Evolutionary conservation across 768 basidiomycete genomes (phyloP), one percentile per base, ranked within the genome.

Genomic region (Collybia nuda): DNA sequence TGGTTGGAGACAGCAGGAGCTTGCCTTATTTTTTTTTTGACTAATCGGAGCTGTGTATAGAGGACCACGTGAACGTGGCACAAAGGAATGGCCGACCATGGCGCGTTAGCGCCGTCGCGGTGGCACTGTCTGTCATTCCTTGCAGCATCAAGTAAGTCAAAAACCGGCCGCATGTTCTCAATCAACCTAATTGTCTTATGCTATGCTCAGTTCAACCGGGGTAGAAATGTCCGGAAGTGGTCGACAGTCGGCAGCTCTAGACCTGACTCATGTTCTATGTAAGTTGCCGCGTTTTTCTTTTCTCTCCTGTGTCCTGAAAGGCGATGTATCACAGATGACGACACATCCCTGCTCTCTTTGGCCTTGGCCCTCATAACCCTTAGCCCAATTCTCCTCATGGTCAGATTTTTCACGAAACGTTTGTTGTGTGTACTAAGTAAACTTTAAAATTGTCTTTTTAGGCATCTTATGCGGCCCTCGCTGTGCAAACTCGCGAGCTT

Each of bases 381-480:
- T 22, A 85, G 77, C 52, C 86, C 86, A 8, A 85, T 88, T 49
- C 72, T 88, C 17, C 75, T 88, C 49, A 88, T 88, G 86, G 86
- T 86, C 61, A 41, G 68, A 57, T 15, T 37, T 11, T 14, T 32
- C 32, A 32, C 3, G 2, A 32, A 32, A 32, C 12, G 12, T 32
- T 6, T 14, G 32, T 32, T 32, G 12, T 32, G 14, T 32, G 14
- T 32, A 32, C 32, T 4, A 9, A 2, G 3, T 14, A 11, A 9
- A 32, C 12, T 26, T 35, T 47, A 47, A 29, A 23, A 19, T 37
- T 14, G 9, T 32, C 26, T 3, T n/a, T 23, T 5, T 36, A 93
- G 90, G 82, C 90, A 29, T 85, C 88, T 11, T 93, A 93, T 65
- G 88, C 88, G 6, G 85, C 77, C 2, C 73, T 93, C 8, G 79